Percentiles rank a stretch among this genome's conserved stretches.
phyloP scores from a whole-genome alignment of 169 alveolate genomes.

The Plasmodium sp. region DNA sequence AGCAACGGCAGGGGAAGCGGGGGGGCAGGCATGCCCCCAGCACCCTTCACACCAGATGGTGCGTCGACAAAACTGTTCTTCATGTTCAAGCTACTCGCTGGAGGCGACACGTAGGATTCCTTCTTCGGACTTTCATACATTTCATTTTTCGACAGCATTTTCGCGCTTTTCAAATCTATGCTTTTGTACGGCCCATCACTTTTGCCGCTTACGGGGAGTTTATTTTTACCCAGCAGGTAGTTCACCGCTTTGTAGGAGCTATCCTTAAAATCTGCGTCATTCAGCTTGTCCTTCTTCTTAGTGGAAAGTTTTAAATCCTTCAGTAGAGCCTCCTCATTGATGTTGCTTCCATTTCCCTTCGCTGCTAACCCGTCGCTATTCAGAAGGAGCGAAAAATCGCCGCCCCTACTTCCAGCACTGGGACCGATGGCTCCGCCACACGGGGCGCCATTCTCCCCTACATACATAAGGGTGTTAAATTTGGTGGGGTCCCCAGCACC shows the following conservation, averaged over 20 bases:
- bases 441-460: slow-evolving; percentile 3
- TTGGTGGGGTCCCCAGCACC: neutral
- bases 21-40: neutral
- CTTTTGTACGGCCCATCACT: slow-evolving; percentile 11
- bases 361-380: neutral
- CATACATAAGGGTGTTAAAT: slow-evolving; percentile 18
- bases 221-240: slow-evolving; percentile 31
- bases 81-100: slow-evolving; percentile 9
- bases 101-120: slow-evolving; percentile 12
- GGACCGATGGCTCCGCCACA: neutral
- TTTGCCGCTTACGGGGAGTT: neutral
- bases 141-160: slow-evolving; percentile 1
- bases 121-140: slow-evolving; percentile 28
- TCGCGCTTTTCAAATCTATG: slow-evolving; percentile 28
- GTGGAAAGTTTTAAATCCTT: slow-evolving; percentile 11
- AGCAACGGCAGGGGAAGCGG: neutral
- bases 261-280: slow-evolving; percentile 30
- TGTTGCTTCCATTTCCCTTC: neutral
- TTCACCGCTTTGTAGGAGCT: slow-evolving; percentile 1
- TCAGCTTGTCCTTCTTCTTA: slow-evolving; percentile 54
- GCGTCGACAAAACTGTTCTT: slow-evolving; percentile 23
- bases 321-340: slow-evolving; percentile 23
- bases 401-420: neutral
- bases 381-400: neutral
- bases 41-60: neutral